Base-by-base conservation (phyloP, 306 rosid genomes). In the Astragalus membranaceus region DNA sequence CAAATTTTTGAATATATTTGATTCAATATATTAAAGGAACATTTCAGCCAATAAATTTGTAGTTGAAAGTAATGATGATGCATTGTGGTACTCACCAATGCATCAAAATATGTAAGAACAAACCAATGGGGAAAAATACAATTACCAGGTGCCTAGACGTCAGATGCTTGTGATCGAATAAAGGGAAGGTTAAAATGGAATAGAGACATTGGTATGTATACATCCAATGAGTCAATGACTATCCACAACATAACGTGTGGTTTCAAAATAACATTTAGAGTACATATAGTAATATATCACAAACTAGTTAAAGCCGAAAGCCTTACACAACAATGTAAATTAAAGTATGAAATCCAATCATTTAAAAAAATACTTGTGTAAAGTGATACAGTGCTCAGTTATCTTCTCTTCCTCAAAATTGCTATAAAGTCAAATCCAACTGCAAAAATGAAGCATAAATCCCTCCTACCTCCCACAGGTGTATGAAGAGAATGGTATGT, bases 401-500 rank as follows among this genome's bases (percentile, higher is more conserved):
- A 46, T 58, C 32, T 36, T 30, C 46, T 58, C 33, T 35, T 63
- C 5, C 15, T 16, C 52, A 43, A 50, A 67, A 47, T 29, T 1
- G 2, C 13, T 30, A 49, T 10, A 74, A 13, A 75, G 35, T 43
- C 49, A 70, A 69, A 53, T 52, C 58, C 39, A 70, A 49, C 16
- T 42, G 11, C 41, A 41, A 8, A 68, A 63, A 49, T 6, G 3
- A 56, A 76, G 73, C 20, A 35, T 26, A 35, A 14, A 8, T 1
- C n/a, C 20, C 15, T 17, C 66, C 58, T 81, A 92, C 96, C 98
- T 86, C 79, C 86, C 62, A 74, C 30, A 11, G 93, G 82, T 12
- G 88, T 82, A 79, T 23, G 32, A 77, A 92, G 95, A 57, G 20
- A 54, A 81, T 92, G 98, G 73, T 90, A 92, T 6, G 98, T 85